Base-by-base conservation (phyloP, 1,284 basidiomycete species). In the Mycosarcoma mackinlayi region DNA sequence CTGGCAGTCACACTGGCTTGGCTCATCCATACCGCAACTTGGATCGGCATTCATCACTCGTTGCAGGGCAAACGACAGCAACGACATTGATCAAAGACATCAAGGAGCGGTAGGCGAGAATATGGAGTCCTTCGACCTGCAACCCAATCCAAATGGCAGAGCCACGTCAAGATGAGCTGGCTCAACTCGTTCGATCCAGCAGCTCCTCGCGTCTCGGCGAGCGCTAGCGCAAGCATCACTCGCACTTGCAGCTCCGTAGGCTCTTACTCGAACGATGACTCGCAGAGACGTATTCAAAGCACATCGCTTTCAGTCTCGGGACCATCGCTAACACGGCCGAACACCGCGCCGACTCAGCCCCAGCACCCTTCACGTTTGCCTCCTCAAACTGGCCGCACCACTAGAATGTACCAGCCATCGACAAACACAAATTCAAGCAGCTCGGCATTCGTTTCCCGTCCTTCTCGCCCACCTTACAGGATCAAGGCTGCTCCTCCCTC, bases 81-180 rank as follows among this genome's bases (percentile, higher is more conserved):
- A n/a, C n/a, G n/a, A n/a, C n/a, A n/a, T n/a, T n/a, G n/a, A n/a
- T n/a, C n/a, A n/a, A n/a, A n/a, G n/a, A n/a, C n/a, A n/a, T n/a
- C n/a, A n/a, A n/a, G n/a, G n/a, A n/a, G n/a, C n/a, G n/a, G 6
- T 39, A 39, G 21, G 23, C 24, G 14, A 7, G 18, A 6, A 21
- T 19, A 13, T 18, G 4, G 10, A 11, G 27, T 30, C 18, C 21
- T 11, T 42, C 18, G n/a, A 24, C 40, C 14, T 14, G 25, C 16
- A 25, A 27, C 30, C 27, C 24, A 30, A 8, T 42, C 41, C 6
- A 19, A 18, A 11, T 31, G 41, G 18, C 24, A 28, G 27, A 30
- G 18, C 5, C n/a, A n/a, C n/a, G n/a, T n/a, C n/a, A n/a, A n/a
- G n/a, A 71, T 71, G 68, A 61, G 56, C 37, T 71, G 68, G 68